Evolutionary conservation across 2,329 filamentous ascomycete genomes (phyloP), one percentile per base, ranked within the genome.

Genomic region (Hypoxylon sp.): DNA sequence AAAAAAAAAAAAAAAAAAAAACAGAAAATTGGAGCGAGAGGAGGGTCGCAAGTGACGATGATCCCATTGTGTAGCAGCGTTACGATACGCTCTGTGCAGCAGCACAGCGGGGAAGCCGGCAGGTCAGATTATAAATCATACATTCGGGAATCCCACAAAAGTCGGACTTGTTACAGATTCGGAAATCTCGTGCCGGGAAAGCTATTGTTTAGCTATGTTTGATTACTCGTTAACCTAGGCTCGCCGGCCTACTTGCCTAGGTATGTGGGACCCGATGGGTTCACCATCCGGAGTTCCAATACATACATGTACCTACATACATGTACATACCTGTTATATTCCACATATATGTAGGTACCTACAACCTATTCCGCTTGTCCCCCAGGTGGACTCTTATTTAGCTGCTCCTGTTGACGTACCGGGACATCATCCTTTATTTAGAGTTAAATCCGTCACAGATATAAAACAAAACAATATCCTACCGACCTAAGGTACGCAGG

Each of bases 181-280:
- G 55, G 55, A 50, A 58, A 39, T 51, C n/a, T 13, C 46, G 17
- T 29, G 44, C 32, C 44, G 44, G 44, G 52, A 39, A 27, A 31
- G 15, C 15, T 53, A 19, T 44, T n/a, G 11, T 15, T 39, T 11
- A 17, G 19, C 27, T 50, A 50, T 8, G 15, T 32, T 60, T 21
- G 35, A 37, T 37, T 6, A 27, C 37, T 5, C 13, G 39, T 13
- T 53, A 21, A 42, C 51, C 51, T 54, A 54, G 51, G 51, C 39
- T 27, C 21, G 27, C 15, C 13, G 2, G 44, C n/a, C 15, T 29
- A 29, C 46, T 55, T 67, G 54, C 63, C 63, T 62, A 61, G 63
- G 57, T 31, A 66, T 67, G 65, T 63, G 64, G 64, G 59, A 60
- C 65, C 19, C n/a, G 47, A 31, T 37, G 39, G 42, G 37, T 27